These are phyloP conservation scores for Uronychia setigera DNA, from an alignment of 73 alveolate genomes.

Conservation along the genomic window DNA sequence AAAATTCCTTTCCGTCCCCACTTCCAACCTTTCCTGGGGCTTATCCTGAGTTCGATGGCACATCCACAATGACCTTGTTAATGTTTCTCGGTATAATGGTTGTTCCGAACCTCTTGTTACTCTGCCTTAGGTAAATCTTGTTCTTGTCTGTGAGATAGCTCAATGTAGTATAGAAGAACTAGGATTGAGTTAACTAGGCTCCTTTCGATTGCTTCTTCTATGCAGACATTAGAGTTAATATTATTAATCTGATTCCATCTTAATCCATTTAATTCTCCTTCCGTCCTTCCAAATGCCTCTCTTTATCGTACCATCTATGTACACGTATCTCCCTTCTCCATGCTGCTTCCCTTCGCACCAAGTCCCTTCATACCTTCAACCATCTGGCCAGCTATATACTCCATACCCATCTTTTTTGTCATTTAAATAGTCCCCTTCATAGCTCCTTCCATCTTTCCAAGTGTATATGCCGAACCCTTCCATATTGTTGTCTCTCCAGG, in stretches of 20 bases:
- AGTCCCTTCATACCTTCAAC: slow-evolving; percentile 89
- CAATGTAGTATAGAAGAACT: too few relatives aligned
- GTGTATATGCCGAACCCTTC: slow-evolving; percentile 86
- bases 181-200: too few relatives aligned
- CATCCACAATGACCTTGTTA: neutral
- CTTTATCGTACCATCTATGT: slow-evolving; percentile 43
- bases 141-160: too few relatives aligned
- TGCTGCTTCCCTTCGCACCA: slow-evolving; percentile 89
- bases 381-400: slow-evolving; percentile 94
- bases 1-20: neutral
- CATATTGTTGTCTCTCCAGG: slow-evolving; percentile 83
- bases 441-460: slow-evolving; percentile 98
- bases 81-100: neutral
- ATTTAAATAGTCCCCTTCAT: slow-evolving; percentile 91
- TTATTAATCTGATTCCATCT: too few relatives aligned
- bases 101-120: neutral
- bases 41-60: neutral
- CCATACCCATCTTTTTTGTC: slow-evolving; percentile 97
- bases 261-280: slow-evolving; percentile 19
- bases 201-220: too few relatives aligned
- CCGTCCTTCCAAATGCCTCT: slow-evolving; percentile 38
- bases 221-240: too few relatives aligned
- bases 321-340: slow-evolving; percentile 80
- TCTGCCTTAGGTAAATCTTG: too few relatives aligned
- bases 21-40: neutral